A percentile compares a stretch with the other conserved stretches of the same genome.
Evolutionary conservation across 148 eudicot genomes (phyloP).

Genomic region (Camellia lanceoleosa): DNA sequence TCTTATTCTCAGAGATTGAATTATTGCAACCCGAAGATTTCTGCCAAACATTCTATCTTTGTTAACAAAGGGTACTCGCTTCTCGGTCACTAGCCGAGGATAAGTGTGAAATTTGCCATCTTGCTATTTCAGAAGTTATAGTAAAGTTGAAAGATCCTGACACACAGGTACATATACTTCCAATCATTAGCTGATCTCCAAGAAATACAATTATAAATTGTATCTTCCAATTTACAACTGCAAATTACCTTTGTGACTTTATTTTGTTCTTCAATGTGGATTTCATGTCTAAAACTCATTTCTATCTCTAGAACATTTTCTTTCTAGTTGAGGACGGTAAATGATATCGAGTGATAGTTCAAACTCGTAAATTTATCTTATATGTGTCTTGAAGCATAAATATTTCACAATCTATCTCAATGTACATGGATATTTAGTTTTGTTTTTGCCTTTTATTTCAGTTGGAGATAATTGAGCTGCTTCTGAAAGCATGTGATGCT

Average conservation of each 20-base stretch:
- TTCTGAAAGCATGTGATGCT: conserved; percentile 70
- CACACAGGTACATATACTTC: conserved; percentile 49
- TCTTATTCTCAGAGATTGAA: conserved; percentile 65
- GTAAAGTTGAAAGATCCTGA: conserved; percentile 80
- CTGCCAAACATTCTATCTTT: conserved; percentile 58
- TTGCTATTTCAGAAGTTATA: conserved; percentile 52
- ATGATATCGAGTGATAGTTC: background rate
- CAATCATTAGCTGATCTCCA: background rate
- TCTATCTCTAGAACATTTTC: background rate
- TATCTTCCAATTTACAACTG: background rate
- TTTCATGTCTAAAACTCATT: background rate
- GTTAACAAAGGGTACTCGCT: conserved; percentile 29
- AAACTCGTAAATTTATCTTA: background rate
- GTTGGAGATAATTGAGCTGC: conserved; percentile 69
- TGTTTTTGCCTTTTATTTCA: conserved; percentile 31
- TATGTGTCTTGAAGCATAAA: background rate
- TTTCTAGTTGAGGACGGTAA: background rate
- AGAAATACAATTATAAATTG: background rate
- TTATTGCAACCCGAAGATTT: conserved; percentile 52
- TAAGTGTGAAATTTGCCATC: conserved; percentile 63
- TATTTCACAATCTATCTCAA: background rate
- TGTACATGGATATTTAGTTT: background rate
- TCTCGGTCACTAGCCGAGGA: conserved; percentile 24
- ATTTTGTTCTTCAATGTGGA: background rate
- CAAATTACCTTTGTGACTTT: background rate